These are phyloP conservation scores for Dioscorea alata DNA, from an alignment of 106 monocot genomes.

Conservation along the genomic window DNA sequence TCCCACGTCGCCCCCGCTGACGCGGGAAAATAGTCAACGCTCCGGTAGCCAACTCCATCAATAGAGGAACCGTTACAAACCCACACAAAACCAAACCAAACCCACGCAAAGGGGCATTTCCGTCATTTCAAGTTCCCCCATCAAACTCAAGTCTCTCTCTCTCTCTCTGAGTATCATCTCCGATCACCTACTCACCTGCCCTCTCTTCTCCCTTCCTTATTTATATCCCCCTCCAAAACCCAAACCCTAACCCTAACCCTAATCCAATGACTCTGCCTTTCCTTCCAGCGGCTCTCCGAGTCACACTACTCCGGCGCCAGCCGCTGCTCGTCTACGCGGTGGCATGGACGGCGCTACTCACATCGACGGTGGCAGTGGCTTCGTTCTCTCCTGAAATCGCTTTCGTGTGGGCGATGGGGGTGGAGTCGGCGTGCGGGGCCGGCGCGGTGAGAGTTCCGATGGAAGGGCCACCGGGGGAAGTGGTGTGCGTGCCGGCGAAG, in stretches of 20 bases:
- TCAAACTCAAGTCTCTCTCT: background rate
- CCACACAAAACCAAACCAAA: background rate
- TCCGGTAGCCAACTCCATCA: background rate
- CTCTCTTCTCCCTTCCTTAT: background rate
- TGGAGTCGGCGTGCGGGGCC: conserved; percentile 24
- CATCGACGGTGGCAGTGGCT: conserved; percentile 33
- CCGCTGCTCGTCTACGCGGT: conserved; percentile 34
- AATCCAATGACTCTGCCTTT: conserved; percentile 8
- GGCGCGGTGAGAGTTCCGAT: conserved; percentile 25
- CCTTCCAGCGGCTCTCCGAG: conserved; percentile 6
- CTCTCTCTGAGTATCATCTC: conserved; percentile 3
- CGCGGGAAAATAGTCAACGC: background rate
- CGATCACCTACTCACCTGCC: conserved; percentile 2
- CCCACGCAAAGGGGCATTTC: background rate
- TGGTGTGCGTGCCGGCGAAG: conserved; percentile 54
- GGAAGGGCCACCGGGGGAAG: conserved; percentile 32
- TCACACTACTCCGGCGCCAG: conserved; percentile 12
- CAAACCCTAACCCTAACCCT: background rate
- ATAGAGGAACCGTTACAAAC: background rate
- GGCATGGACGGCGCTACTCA: conserved; percentile 45
- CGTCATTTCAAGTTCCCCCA: background rate
- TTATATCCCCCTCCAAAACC: background rate
- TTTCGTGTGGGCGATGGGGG: conserved; percentile 48
- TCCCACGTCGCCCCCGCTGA: background rate
- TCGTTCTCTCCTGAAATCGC: conserved; percentile 64